phyloP scores from a whole-genome alignment of 768 basidiomycete genomes.

The Rhodotorula paludigena region DNA sequence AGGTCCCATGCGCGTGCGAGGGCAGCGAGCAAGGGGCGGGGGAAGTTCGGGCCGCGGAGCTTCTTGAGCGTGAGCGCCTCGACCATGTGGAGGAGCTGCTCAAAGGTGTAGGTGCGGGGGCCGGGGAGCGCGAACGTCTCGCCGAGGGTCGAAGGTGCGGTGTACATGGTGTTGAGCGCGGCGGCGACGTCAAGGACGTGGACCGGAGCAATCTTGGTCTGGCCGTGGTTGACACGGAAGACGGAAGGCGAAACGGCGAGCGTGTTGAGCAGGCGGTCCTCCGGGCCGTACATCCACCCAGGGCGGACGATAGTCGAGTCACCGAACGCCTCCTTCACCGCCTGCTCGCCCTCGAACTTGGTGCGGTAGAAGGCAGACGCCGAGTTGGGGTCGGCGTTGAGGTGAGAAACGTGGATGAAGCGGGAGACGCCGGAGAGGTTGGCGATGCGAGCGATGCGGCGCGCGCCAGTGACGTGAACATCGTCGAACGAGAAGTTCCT shows the following conservation, averaged over 20 bases:
- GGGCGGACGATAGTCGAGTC: constrained; percentile 84
- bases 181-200: constrained; percentile 94
- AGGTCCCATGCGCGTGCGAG: constrained; percentile 60
- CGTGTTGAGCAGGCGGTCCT: constrained; percentile 88
- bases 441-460: constrained; percentile 77
- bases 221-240: constrained; percentile 85
- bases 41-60: constrained; percentile 69
- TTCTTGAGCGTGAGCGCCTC: constrained; percentile 69
- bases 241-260: constrained; percentile 88
- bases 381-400: constrained; percentile 78
- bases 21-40: constrained; percentile 63
- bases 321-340: constrained; percentile 75
- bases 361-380: constrained; percentile 76
- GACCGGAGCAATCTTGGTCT: constrained; percentile 82
- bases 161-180: constrained; percentile 71
- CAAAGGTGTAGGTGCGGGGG: constrained; percentile 75
- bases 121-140: constrained; percentile 75
- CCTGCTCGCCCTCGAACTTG: constrained; percentile 84
- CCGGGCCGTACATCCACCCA: constrained; percentile 79
- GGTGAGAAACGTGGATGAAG: constrained; percentile 88
- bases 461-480: constrained; percentile 77
- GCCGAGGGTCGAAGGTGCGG: constrained; percentile 56
- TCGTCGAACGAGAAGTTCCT: constrained; percentile 84
- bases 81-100: constrained; percentile 58
- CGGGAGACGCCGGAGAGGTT: constrained; percentile 70